Conservation (phyloP, 2,329 filamentous ascomycete species). For the Colletotrichum cereale region DNA sequence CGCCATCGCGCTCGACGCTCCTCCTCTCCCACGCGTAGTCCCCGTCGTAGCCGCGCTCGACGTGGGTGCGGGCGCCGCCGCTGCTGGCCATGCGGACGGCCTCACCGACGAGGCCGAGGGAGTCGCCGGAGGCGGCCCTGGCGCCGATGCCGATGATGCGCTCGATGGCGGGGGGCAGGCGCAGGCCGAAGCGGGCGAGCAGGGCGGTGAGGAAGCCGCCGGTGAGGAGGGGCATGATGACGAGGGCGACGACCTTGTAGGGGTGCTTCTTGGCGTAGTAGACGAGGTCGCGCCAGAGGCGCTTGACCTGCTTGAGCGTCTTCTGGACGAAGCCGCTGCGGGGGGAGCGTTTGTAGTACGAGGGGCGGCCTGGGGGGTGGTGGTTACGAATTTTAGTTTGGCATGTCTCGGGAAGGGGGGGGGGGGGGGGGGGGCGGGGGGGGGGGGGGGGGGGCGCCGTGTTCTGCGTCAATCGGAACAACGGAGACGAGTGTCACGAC, state of each 20-base stretch:
- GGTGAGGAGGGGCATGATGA: conserved; percentile 88
- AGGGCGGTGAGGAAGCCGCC: conserved; percentile 85
- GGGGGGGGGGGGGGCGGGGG: background rate
- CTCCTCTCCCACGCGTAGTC: conserved; percentile 55
- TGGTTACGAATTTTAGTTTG: background rate
- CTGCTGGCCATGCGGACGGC: conserved; percentile 66
- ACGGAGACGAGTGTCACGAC: background rate
- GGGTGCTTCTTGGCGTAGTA: conserved; percentile 87
- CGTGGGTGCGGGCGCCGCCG: conserved; percentile 44
- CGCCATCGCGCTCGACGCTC: conserved; percentile 51
- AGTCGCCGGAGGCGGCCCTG: conserved; percentile 61
- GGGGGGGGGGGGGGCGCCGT: background rate
- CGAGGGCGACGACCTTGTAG: conserved; percentile 86
- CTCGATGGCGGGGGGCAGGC: conserved; percentile 75
- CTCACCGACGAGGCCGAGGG: conserved; percentile 65
- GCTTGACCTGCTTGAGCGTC: conserved; percentile 80
- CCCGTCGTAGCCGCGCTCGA: conserved; percentile 52
- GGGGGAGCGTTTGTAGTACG: conserved; percentile 85
- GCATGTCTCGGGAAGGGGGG: background rate
- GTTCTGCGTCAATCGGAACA: background rate
- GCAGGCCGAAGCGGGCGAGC: conserved; percentile 82
- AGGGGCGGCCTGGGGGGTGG: conserved; percentile 59
- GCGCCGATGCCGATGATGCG: conserved; percentile 68
- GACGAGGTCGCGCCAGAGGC: conserved; percentile 83
- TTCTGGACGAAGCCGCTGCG: conserved; percentile 82